Conservation (phyloP, 257 asterid genomes). For the Henckelia pumila region DNA sequence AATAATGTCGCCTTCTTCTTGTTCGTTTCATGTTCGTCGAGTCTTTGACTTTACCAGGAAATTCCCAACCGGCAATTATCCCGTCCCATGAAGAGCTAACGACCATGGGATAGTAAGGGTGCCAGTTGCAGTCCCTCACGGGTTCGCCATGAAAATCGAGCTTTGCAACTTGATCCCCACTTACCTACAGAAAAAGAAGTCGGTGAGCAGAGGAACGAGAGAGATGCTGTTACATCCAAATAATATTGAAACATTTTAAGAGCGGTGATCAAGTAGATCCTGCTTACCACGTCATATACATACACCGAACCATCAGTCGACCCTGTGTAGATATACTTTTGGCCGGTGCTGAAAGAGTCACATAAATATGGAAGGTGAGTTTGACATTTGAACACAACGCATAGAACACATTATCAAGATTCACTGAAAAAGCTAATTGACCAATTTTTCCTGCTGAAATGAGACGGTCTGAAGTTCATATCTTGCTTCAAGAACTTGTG, state of each 20-base stretch:
- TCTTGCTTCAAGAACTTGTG: neutral
- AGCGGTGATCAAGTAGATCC: neutral
- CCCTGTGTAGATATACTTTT: slow-evolving; percentile 87
- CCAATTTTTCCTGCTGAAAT: neutral
- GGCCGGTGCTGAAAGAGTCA: slow-evolving; percentile 77
- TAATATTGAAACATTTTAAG: neutral
- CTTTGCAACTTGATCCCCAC: slow-evolving; percentile 56
- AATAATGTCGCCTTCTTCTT: slow-evolving; percentile 39
- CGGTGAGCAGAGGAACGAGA: neutral
- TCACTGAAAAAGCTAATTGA: neutral
- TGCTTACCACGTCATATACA: slow-evolving; percentile 78
- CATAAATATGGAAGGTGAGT: slow-evolving; percentile 19
- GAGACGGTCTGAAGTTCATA: neutral
- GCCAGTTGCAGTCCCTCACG: slow-evolving; percentile 93
- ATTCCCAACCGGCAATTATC: slow-evolving; percentile 73
- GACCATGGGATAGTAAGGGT: slow-evolving; percentile 74
- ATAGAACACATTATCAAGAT: neutral
- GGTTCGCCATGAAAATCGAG: slow-evolving; percentile 77
- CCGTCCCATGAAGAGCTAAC: slow-evolving; percentile 95
- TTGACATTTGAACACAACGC: neutral
- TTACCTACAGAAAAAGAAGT: slow-evolving; percentile 42
- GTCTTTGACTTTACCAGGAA: slow-evolving; percentile 48
- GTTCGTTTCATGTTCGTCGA: slow-evolving; percentile 27
- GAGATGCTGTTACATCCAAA: neutral
- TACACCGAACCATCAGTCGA: slow-evolving; percentile 70